Evolutionary conservation across 306 rosid genomes (phyloP).

Genomic region (Cicer judaicum): DNA sequence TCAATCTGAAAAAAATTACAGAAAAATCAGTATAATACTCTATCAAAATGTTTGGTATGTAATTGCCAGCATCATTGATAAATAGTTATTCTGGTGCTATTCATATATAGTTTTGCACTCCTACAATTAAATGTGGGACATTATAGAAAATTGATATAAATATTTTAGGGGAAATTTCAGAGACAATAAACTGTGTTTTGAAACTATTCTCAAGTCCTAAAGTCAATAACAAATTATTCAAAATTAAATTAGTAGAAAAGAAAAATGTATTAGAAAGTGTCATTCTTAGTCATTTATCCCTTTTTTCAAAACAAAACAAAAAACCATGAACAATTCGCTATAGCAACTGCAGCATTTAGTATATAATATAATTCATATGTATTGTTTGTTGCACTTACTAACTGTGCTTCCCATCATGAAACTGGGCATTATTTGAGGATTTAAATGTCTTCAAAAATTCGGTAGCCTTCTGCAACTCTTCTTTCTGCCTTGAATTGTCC

Average conservation of each 20-base stretch:
- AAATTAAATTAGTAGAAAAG: neutral
- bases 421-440: constrained; percentile 87
- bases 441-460: constrained; percentile 84
- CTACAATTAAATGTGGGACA: neutral
- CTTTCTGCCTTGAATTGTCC: constrained; percentile 76
- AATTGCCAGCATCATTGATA: neutral
- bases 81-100: neutral
- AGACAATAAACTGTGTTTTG: neutral
- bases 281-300: neutral
- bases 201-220: neutral
- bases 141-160: neutral
- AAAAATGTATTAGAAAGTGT: no score
- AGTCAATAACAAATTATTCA: neutral
- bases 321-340: neutral
- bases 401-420: constrained; percentile 84
- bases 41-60: neutral
- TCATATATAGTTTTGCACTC: neutral
- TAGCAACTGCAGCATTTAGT: neutral
- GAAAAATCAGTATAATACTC: neutral
- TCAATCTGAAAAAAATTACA: constrained; percentile 41
- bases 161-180: neutral
- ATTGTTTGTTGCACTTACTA: constrained; percentile 50
- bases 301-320: neutral
- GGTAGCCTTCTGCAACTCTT: constrained; percentile 70
- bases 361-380: neutral